Base-by-base conservation (phyloP, 805 yeast species). In the Metschnikowia gelsemii region DNA sequence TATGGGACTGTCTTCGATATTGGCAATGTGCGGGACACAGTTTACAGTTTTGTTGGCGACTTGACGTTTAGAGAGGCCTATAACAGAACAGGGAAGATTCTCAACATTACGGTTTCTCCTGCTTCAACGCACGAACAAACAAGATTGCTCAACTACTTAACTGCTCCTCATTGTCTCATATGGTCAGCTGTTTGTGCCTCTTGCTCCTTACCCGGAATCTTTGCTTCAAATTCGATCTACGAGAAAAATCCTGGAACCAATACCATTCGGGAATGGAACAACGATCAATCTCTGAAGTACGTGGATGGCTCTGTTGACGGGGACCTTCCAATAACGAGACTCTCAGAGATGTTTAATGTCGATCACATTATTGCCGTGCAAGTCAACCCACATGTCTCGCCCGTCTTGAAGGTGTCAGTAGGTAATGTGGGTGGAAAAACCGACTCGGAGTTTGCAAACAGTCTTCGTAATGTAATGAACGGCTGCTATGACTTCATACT, bases 331-430 rank as follows among this genome's bases (percentile, higher is more conserved):
- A 83, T 89, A 20, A 75, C 95, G 2, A 75, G 97, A 51, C 70
- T 93, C 17, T 84, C 95, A 16, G 99, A 93, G 59, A 89, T 93
- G 96, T 93, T 93, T 62, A 91, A 93, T 57, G 96, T 93, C 22
- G 96, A 93, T 59, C 96, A 93, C 61, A 90, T 93, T 47, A 89
- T 93, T 52, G 99, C 97, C 0, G 91, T 96, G 33, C 99, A 93
- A 61, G 99, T 93, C 1, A 93, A 93, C 57, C 95, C 97, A 0
- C 99, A 93, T 59, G 95, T 93, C 12, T 87, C 86, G 2, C 99
- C 99, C 0, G 75, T 91, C 37, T 70, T 93, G 52, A 81, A 80
- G 50, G 66, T 81, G 39, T 80, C 89, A 0, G 73, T 82, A 3
- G 78, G 82, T 16, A 77, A 80, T 58, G 80, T 80, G 16, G 89